A percentile compares a stretch with the other conserved stretches of the same genome.
Conservation (phyloP, 2,329 filamentous ascomycete species). For the Talaromyces sp. region DNA sequence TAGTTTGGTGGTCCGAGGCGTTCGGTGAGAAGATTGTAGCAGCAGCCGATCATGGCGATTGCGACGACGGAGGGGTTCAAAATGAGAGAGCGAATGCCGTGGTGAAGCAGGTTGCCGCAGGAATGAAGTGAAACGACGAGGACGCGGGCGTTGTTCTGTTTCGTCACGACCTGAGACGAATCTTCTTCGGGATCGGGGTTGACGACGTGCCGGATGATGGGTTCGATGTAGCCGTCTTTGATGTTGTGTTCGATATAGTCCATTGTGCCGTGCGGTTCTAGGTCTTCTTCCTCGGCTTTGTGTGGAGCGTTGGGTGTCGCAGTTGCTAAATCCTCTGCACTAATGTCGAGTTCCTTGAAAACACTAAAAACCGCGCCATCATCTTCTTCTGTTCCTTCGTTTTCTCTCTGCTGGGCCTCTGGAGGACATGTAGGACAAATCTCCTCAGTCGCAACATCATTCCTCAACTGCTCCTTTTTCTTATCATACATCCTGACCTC, state of each 20-base stretch:
- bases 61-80: constrained; percentile 80
- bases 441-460: constrained; percentile 62
- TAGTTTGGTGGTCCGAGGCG: constrained; percentile 80
- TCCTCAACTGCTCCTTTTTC: constrained; percentile 34
- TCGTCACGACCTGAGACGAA: neutral
- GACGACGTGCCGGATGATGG: constrained; percentile 36
- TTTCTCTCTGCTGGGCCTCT: constrained; percentile 61
- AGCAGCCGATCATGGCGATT: constrained; percentile 96
- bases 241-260: constrained; percentile 47
- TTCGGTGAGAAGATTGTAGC: constrained; percentile 95
- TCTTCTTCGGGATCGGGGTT: constrained; percentile 18
- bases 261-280: constrained; percentile 31
- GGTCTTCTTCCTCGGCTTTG: constrained; percentile 21
- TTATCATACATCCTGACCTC: constrained; percentile 52
- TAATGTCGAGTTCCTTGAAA: constrained; percentile 34
- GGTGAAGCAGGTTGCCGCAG: constrained; percentile 95
- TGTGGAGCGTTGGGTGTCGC: neutral
- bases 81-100: constrained; percentile 80
- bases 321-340: constrained; percentile 27
- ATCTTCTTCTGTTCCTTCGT: constrained; percentile 20
- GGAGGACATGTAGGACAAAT: constrained; percentile 42
- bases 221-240: constrained; percentile 42
- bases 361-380: constrained; percentile 29
- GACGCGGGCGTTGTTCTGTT: constrained; percentile 40
- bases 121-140: constrained; percentile 96